Evolutionary conservation across 768 basidiomycete species (phyloP), one percentile per base, ranked within the genome.

Genomic region (Dioszegia crocea): DNA sequence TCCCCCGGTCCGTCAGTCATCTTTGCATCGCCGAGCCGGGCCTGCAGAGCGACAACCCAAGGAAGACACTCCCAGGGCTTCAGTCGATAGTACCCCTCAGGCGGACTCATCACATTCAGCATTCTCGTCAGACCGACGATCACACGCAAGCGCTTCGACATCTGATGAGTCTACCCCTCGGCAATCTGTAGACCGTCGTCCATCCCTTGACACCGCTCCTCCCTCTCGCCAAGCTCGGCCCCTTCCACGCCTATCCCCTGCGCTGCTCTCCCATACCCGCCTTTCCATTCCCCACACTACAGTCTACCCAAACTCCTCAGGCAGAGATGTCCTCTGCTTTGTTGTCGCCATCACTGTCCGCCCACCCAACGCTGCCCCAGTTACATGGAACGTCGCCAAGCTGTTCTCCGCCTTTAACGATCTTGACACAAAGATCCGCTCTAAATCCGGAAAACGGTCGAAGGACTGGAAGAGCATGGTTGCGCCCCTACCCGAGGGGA

Each of bases 271-370:
- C 36, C 82, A 82, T 48, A 89, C 91, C 2, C 81, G 78, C 26
- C 81, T 90, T 56, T 73, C 77, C 6, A 91, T 97, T 27, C 85
- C 85, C 1, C 86, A 86, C 56, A 91, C 89, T 12, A 85, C 87
- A 48, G 90, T 97, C 56, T 84, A 86, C 17, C 85, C 90, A 4
- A 97, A 94, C 69, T 89, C 94, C 60, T 83, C 86, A 51, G 89
- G 91, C 50, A 91, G 91, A 75, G 94, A 98, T 67, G 89, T 93
- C 1, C 79, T 97, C 40, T 90, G 87, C 8, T 97, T 98, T 77
- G 80, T 91, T 61, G 84, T 97, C 50, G 78, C 79, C 48, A 86
- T 98, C 27, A 54, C 65, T 2, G 53, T 78, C n/a, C 62, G 62
- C 4, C 60, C 66, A 0, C 75, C 74, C 1, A 68, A 67, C 24